Percentiles rank a stretch among this genome's conserved stretches.
These are phyloP conservation scores for Lasiodiplodia gonubiensis DNA, from an alignment of 2,329 filamentous ascomycete genomes.

Conservation along the genomic window DNA sequence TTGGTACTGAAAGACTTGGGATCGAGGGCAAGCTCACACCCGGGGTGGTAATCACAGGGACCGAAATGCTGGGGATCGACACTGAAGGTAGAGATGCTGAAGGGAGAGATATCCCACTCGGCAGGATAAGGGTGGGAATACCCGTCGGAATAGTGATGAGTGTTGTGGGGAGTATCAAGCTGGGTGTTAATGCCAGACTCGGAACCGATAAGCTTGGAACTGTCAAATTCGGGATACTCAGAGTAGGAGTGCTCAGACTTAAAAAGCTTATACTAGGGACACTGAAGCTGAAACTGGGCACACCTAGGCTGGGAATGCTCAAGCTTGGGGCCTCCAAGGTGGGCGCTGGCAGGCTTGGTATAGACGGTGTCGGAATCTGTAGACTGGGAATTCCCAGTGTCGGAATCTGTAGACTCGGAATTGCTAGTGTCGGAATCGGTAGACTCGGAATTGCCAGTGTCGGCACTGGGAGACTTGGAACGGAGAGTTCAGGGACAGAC, in stretches of 20 bases:
- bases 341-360: background rate
- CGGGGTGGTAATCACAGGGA: background rate
- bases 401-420: background rate
- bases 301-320: background rate
- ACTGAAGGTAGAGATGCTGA: background rate
- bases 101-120: background rate
- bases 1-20: background rate
- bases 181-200: background rate
- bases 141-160: background rate
- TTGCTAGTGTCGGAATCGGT: background rate
- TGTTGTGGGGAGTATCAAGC: slow-evolving; percentile 1
- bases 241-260: background rate
- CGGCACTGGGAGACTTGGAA: background rate
- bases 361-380: background rate
- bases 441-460: background rate
- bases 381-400: background rate
- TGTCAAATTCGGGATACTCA: background rate
- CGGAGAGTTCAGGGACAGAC: background rate
- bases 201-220: background rate
- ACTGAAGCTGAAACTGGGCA: background rate
- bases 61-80: background rate
- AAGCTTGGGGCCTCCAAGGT: background rate
- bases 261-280: background rate
- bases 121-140: background rate
- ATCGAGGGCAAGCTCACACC: slow-evolving; percentile 1